These are phyloP conservation scores for Pseudozyma pruni DNA, from an alignment of 1,284 basidiomycete species.

Conservation along the genomic window DNA sequence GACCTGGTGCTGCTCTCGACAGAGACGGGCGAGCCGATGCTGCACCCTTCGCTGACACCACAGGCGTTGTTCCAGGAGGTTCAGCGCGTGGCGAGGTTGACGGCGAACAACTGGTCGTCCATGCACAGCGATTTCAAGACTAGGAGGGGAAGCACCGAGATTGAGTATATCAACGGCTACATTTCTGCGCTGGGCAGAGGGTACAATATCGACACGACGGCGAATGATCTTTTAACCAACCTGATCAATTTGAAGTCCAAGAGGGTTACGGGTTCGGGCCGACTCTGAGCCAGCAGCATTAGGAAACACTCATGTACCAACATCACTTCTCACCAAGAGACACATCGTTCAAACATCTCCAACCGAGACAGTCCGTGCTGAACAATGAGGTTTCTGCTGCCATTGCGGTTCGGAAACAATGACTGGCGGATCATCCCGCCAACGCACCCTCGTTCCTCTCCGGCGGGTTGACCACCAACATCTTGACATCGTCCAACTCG, in stretches of 20 bases:
- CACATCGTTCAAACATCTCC: too few species aligned
- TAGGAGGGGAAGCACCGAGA: conserved; percentile 54
- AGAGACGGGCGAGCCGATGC: conserved; percentile 48
- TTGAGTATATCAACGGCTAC: conserved; percentile 86
- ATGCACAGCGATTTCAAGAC: conserved; percentile 60
- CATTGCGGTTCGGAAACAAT: too few species aligned
- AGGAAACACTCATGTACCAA: conserved; percentile 1
- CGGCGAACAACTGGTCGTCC: conserved; percentile 58
- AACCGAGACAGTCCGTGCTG: too few species aligned
- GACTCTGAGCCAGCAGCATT: neutral
- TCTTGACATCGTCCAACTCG: conserved; percentile 28
- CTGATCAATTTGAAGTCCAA: conserved; percentile 73
- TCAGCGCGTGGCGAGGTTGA: conserved; percentile 44
- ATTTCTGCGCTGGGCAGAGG: conserved; percentile 76
- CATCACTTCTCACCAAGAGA: too few species aligned
- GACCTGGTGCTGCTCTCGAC: conserved; percentile 29
- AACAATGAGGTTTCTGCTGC: too few species aligned
- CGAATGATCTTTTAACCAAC: conserved; percentile 75
- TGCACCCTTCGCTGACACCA: conserved; percentile 51
- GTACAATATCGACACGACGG: conserved; percentile 75
- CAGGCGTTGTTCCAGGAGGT: conserved; percentile 56
- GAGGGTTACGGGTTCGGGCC: conserved; percentile 34
- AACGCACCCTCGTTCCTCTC: conserved; percentile 25
- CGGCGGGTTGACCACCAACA: conserved; percentile 35
- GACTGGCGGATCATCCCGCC: too few species aligned